Percentiles rank a stretch among this genome's conserved stretches.
Evolutionary conservation across 305 asterid genomes (phyloP).

Genomic region (Coffea humblotiana): DNA sequence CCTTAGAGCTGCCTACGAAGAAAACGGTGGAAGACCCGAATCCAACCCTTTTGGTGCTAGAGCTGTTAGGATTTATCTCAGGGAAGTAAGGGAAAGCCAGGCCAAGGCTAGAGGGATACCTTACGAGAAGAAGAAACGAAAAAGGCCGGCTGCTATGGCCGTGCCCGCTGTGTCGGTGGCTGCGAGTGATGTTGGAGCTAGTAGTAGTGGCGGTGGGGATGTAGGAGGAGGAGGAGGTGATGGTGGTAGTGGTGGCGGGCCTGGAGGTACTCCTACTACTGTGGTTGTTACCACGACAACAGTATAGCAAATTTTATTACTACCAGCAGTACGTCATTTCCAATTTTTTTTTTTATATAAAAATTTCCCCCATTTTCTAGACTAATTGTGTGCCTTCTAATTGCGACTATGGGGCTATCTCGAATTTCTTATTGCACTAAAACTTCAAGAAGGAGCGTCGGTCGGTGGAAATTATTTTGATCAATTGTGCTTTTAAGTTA

Average conservation of each 20-base stretch:
- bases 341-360: not conserved
- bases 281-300: conserved; percentile 23
- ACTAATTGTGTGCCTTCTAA: not conserved
- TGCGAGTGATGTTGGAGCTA: not conserved
- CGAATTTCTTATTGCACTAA: conserved; percentile 2
- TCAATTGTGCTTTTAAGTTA: not conserved
- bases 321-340: conserved; percentile 14
- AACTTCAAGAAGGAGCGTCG: conserved; percentile 4
- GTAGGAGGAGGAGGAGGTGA: not conserved
- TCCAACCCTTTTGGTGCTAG: conserved; percentile 48
- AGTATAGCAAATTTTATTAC: conserved; percentile 26
- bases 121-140: conserved; percentile 47
- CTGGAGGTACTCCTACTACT: conserved; percentile 7
- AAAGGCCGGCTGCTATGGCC: conserved; percentile 20
- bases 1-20: conserved; percentile 80
- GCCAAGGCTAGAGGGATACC: conserved; percentile 50
- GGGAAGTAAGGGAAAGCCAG: conserved; percentile 47
- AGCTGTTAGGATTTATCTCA: conserved; percentile 44
- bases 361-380: not conserved
- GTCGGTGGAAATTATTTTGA: not conserved
- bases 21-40: conserved; percentile 68
- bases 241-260: conserved; percentile 12
- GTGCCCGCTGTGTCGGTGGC: not conserved
- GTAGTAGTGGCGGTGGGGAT: conserved; percentile 3
- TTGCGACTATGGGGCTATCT: conserved; percentile 5